A percentile compares a stretch with the other conserved stretches of the same genome.
Evolutionary conservation across 1,284 basidiomycete genomes (phyloP).

Genomic region (Puccinia novopanici): DNA sequence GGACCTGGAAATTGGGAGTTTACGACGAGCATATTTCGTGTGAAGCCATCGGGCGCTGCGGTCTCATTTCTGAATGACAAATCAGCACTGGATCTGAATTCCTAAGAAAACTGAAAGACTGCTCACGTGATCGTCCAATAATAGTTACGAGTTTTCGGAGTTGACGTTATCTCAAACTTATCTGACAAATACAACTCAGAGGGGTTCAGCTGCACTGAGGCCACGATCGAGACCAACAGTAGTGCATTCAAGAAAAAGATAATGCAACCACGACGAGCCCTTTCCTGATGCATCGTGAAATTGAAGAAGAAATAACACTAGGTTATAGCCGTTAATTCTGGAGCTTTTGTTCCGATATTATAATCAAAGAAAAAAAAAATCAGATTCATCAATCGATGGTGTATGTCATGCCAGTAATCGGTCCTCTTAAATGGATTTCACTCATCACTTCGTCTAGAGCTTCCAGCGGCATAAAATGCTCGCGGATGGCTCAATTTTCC

Average conservation of each 20-base stretch:
- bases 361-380: background rate
- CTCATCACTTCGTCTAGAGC: background rate
- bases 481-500: background rate
- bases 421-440: background rate
- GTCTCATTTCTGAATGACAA: constrained; percentile 22
- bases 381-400: background rate
- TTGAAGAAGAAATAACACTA: background rate
- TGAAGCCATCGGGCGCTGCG: constrained; percentile 25
- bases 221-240: constrained; percentile 8
- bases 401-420: background rate
- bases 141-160: constrained; percentile 8
- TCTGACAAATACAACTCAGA: constrained; percentile 24
- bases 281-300: background rate
- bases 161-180: constrained; percentile 23
- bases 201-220: background rate
- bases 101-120: background rate
- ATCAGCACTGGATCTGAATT: background rate
- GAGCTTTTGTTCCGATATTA: background rate
- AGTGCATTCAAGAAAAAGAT: background rate
- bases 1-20: constrained; percentile 64
- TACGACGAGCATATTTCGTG: constrained; percentile 59
- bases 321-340: background rate
- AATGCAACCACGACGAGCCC: background rate
- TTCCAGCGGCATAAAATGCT: background rate
- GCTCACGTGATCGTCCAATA: constrained; percentile 27